A percentile compares a stretch with the other conserved stretches of the same genome.
Conservation (phyloP, 768 basidiomycete species). For the Trametes cinnabarina region DNA sequence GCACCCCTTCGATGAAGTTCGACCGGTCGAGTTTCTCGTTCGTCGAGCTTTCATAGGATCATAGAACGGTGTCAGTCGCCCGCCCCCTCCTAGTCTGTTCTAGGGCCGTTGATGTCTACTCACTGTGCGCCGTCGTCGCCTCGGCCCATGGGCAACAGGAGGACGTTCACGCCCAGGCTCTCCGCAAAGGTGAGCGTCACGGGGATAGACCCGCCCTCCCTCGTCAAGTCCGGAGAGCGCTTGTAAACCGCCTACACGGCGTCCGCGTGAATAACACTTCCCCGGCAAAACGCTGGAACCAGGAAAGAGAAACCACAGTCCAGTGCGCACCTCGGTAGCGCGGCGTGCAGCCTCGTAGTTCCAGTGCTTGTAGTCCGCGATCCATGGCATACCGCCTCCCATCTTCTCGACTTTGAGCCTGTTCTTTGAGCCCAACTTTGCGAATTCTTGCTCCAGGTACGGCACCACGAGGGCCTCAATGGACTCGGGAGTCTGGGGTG, state of each 20-base stretch:
- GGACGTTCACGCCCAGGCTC: conserved; percentile 78
- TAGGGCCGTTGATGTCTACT: conserved; percentile 30
- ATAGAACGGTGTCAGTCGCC: not conserved
- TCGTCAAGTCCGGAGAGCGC: conserved; percentile 74
- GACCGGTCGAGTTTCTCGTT: conserved; percentile 92
- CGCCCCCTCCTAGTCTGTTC: not conserved
- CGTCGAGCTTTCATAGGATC: conserved; percentile 69
- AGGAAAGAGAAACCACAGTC: too few species aligned
- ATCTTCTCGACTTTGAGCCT: conserved; percentile 66
- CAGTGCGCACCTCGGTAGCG: conserved; percentile 72
- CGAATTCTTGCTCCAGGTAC: conserved; percentile 78
- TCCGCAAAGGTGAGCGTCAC: conserved; percentile 94
- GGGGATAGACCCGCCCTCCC: conserved; percentile 94
- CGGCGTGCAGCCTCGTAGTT: conserved; percentile 86
- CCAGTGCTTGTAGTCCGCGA: conserved; percentile 84
- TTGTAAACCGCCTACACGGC: conserved; percentile 54
- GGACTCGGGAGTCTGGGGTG: conserved; percentile 75
- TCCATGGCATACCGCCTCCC: conserved; percentile 91
- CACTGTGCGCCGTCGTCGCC: conserved; percentile 94
- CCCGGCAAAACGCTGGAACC: not conserved
- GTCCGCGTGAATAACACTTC: not conserved
- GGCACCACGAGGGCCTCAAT: conserved; percentile 68
- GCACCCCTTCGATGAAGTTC: conserved; percentile 86
- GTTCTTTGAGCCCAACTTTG: conserved; percentile 86
- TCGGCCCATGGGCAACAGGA: conserved; percentile 89